phyloP scores from a whole-genome alignment of 2,329 filamentous ascomycete genomes.

The Arthrobotrys pseudoclavata region DNA sequence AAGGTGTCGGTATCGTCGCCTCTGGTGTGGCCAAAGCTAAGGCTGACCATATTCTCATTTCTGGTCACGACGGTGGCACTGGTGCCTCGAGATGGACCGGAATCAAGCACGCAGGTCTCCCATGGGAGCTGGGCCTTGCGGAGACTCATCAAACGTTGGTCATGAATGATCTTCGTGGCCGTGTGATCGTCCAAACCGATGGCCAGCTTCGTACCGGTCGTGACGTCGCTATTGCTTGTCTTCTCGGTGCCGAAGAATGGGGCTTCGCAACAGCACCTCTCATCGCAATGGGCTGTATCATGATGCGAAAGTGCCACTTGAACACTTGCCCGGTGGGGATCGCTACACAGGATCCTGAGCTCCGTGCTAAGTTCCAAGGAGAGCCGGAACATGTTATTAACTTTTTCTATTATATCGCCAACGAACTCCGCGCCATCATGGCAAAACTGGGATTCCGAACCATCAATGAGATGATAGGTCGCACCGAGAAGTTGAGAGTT shows the following conservation, averaged over 20 bases:
- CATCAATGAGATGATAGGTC: slow-evolving; percentile 97
- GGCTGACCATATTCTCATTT: slow-evolving; percentile 96
- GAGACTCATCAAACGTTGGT: slow-evolving; percentile 98
- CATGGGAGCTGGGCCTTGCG: slow-evolving; percentile 95
- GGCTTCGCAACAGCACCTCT: slow-evolving; percentile 94
- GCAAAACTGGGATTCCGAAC: slow-evolving; percentile 93
- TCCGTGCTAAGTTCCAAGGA: slow-evolving; percentile 92
- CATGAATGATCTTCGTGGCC: slow-evolving; percentile 92
- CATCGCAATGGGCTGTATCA: slow-evolving; percentile 96
- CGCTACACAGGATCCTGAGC: slow-evolving; percentile 92
- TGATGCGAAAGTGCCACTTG: slow-evolving; percentile 76
- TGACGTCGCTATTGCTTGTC: slow-evolving; percentile 92
- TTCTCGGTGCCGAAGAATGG: slow-evolving; percentile 98
- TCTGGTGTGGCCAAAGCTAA: slow-evolving; percentile 98
- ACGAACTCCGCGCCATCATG: slow-evolving; percentile 97
- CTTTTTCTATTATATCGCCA: slow-evolving; percentile 98
- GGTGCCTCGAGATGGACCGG: slow-evolving; percentile 97
- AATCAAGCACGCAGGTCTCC: slow-evolving; percentile 97
- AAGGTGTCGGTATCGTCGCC: slow-evolving; percentile 95
- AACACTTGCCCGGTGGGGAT: slow-evolving; percentile 94
- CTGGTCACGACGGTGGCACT: slow-evolving; percentile 95
- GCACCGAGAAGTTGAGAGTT: slow-evolving; percentile 86
- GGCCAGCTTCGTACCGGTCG: slow-evolving; percentile 92
- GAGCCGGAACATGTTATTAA: slow-evolving; percentile 97
- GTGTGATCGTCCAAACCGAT: slow-evolving; percentile 96